These are phyloP conservation scores for Saksenaea oblongispora DNA, from an alignment of 371 early-diverging fungal species.

Conservation along the genomic window DNA sequence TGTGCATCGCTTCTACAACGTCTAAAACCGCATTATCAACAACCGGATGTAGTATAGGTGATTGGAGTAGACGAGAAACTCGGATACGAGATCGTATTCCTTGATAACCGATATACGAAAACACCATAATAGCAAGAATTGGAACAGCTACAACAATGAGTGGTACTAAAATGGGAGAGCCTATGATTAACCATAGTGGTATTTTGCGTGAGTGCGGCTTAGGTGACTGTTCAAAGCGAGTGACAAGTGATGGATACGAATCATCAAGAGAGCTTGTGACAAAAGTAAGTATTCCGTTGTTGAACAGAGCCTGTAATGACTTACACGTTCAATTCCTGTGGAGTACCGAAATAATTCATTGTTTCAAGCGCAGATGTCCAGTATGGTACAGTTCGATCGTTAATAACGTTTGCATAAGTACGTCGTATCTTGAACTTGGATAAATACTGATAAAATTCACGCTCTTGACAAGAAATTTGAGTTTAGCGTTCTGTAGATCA, in stretches of 20 bases:
- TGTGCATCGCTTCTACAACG: constrained; percentile 19
- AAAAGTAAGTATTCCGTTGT: background rate
- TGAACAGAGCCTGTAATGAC: constrained; percentile 2
- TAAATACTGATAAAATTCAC: constrained; percentile 55
- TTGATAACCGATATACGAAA: constrained; percentile 26
- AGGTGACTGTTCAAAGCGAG: constrained; percentile 5
- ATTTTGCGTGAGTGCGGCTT: background rate
- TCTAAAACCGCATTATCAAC: constrained; percentile 19
- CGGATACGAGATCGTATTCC: constrained; percentile 31
- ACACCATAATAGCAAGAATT: constrained; percentile 11
- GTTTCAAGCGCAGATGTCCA: constrained; percentile 65
- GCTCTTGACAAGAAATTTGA: constrained; percentile 10
- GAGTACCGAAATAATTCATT: constrained; percentile 49
- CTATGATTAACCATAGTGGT: background rate
- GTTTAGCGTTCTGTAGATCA: background rate
- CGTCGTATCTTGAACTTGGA: constrained; percentile 49
- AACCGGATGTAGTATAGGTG: background rate
- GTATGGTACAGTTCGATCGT: constrained; percentile 73
- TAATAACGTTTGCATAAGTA: constrained; percentile 67
- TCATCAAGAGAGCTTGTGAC: constrained; percentile 12
- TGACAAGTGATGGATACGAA: constrained; percentile 13
- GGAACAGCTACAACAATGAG: constrained; percentile 7
- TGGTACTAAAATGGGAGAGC: constrained; percentile 10
- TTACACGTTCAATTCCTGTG: constrained; percentile 49
- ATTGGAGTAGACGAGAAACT: constrained; percentile 16